Evolutionary conservation across 495 filamentous ascomycete genomes (phyloP), one percentile per base, ranked within the genome.

Genomic region (Aspergillus mulundensis): DNA sequence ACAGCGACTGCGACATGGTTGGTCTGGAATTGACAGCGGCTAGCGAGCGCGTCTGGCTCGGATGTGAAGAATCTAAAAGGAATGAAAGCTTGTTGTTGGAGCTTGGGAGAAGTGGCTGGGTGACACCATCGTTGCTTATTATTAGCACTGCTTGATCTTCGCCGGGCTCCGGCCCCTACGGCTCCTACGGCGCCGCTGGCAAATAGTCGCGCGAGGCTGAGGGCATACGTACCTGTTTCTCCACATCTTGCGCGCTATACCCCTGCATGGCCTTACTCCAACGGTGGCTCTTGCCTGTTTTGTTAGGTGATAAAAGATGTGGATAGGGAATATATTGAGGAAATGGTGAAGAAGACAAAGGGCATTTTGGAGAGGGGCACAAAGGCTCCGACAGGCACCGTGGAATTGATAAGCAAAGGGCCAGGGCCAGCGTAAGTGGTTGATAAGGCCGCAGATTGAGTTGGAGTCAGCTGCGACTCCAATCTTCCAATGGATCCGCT

Each of bases 191-290:
- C 40, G 58, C 14, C 34, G 34, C 34, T 2, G 34, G 34, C 34
- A 36, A 40, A 40, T 18, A 40, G n/a, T 12, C 14, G n/a, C 38
- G 44, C 32, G 8, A 49, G 38, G 1, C 15, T 40, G 55, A 58
- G 20, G 41, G 24, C 32, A 10, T 52, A 57, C 54, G 24, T 68
- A 74, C 69, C 68, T 67, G 58, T 38, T 70, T 72, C 69, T 70
- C 71, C 65, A 64, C 68, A 69, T 72, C 66, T 53, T 56, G 65
- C 45, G 40, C 48, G 16, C 18, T 25, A 50, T 53, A 19, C 42
- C 48, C 42, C 53, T 56, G 46, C 58, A 60, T 60, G 36, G 51
- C 20, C 42, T 20, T 45, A 7, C 20, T 4, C 43, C 18, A 12
- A 24, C 41, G 3, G 10, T 6, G 41, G 5, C 41, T 36, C 12